phyloP scores from a whole-genome alignment of 441 rosid species.

The Mallotus repandus region DNA sequence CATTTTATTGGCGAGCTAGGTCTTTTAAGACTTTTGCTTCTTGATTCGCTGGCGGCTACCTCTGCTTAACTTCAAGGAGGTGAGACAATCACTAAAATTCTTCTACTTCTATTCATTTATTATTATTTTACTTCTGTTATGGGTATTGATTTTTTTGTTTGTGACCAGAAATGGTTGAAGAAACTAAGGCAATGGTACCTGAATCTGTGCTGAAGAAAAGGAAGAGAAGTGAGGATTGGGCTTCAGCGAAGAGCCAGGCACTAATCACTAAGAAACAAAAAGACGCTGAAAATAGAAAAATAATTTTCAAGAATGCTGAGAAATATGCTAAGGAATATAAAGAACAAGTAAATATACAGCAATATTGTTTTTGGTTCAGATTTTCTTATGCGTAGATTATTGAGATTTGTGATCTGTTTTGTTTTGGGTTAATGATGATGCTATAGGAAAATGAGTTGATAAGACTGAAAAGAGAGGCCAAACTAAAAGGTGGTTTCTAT shows the following conservation, averaged over 20 bases:
- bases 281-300: conserved; percentile 44
- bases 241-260: conserved; percentile 38
- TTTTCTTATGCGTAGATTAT: too few species aligned
- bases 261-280: too few species aligned
- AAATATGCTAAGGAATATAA: conserved; percentile 53
- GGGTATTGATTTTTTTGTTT: not conserved
- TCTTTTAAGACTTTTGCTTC: too few species aligned
- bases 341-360: conserved; percentile 38
- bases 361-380: too few species aligned
- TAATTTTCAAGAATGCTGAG: conserved; percentile 31
- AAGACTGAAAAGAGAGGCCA: conserved; percentile 71
- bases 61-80: not conserved
- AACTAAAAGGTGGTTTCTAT: conserved; percentile 78
- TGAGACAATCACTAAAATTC: not conserved
- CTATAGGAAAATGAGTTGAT: conserved; percentile 53
- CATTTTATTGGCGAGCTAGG: too few species aligned
- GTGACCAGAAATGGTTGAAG: not conserved
- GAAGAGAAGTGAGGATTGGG: conserved; percentile 75
- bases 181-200: conserved; percentile 35
- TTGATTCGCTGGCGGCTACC: too few species aligned
- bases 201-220: conserved; percentile 77
- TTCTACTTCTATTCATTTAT: not conserved
- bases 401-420: not conserved
- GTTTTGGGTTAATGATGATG: not conserved
- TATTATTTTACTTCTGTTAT: not conserved